Percentiles rank a stretch among this genome's conserved stretches.
phyloP scores from a whole-genome alignment of 1,284 basidiomycete genomes.

The Tilletia horrida region DNA sequence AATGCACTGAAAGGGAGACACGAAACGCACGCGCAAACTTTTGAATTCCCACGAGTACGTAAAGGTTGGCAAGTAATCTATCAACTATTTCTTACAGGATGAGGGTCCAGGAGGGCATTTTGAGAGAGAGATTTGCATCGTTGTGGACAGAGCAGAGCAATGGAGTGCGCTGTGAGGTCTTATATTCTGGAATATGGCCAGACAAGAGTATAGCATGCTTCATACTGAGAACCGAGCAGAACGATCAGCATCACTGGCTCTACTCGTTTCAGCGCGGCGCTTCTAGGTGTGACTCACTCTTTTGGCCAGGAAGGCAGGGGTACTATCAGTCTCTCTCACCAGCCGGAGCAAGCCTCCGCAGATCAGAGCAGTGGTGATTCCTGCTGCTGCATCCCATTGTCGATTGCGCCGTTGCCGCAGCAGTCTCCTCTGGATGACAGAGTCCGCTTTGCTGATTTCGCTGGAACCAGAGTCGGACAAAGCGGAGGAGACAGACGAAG shows the following conservation, averaged over 20 bases:
- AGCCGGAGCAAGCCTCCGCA: not conserved
- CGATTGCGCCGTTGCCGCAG: not conserved
- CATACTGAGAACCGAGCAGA: not conserved
- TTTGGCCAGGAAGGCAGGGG: not conserved
- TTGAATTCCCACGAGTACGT: no score
- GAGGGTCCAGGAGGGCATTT: no score
- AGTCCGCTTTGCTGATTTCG: not conserved
- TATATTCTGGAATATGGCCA: not conserved
- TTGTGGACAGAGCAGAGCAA: no score
- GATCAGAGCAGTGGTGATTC: not conserved
- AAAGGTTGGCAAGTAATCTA: no score
- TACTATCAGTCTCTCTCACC: not conserved
- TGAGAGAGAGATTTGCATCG: no score
- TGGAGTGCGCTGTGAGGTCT: no score
- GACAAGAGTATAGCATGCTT: constrained; percentile 12
- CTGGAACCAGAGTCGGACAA: not conserved
- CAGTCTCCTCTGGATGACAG: not conserved
- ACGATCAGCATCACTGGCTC: no score
- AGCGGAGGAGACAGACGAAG: not conserved
- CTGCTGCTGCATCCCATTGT: constrained; percentile 1
- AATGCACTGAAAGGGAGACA: no score
- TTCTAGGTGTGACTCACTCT: not conserved
- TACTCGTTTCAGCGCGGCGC: no score
- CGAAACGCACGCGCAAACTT: no score
- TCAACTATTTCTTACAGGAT: no score